phyloP scores from a whole-genome alignment of 441 rosid genomes.

The Geranium incanum region DNA sequence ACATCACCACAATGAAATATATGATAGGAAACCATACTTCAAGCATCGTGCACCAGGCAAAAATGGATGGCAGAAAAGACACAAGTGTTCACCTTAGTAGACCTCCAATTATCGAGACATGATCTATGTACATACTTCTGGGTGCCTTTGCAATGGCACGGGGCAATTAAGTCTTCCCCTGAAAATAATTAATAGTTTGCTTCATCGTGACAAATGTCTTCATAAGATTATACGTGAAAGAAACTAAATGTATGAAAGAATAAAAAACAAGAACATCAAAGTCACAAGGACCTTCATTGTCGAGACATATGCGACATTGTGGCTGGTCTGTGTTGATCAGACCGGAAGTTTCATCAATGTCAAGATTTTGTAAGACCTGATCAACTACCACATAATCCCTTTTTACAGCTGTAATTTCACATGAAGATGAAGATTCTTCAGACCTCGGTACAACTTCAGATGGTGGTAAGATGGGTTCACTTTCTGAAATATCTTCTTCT shows the following conservation, averaged over 20 bases:
- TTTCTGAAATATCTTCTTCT: constrained; percentile 53
- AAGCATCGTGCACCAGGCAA: constrained; percentile 12
- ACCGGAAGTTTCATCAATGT: constrained; percentile 55
- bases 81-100: constrained; percentile 69
- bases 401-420: constrained; percentile 57
- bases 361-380: constrained; percentile 45
- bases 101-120: constrained; percentile 96
- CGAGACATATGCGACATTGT: constrained; percentile 95
- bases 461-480: constrained; percentile 51
- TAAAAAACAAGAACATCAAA: constrained; percentile 15
- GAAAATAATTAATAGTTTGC: constrained; percentile 22
- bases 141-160: constrained; percentile 98
- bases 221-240: background rate
- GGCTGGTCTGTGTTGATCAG: constrained; percentile 70
- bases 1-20: constrained; percentile 5
- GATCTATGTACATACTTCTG: constrained; percentile 94
- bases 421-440: constrained; percentile 53
- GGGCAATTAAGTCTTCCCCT: constrained; percentile 95
- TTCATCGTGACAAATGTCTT: constrained; percentile 15
- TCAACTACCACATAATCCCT: constrained; percentile 35
- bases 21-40: constrained; percentile 10
- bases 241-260: constrained; percentile 1
- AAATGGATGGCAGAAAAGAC: constrained; percentile 16
- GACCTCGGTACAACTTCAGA: constrained; percentile 33
- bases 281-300: constrained; percentile 59